These are phyloP conservation scores for Starmerella vitae DNA, from an alignment of 805 yeast species.

Conservation along the genomic window DNA sequence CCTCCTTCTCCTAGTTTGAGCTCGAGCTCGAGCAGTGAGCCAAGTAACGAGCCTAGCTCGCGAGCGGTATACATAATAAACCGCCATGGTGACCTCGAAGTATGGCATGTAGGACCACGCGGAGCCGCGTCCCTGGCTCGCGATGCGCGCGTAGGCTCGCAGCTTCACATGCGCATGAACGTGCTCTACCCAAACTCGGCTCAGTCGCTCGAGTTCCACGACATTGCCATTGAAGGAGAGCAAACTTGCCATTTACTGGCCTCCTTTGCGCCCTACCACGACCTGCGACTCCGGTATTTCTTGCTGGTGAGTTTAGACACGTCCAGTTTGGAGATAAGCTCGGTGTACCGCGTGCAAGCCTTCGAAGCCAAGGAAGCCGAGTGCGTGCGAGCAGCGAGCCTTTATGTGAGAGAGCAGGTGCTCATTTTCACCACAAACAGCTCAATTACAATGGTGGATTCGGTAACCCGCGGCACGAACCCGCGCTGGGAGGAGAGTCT, in stretches of 20 bases:
- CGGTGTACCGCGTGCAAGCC: conserved; percentile 53
- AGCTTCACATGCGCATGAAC: conserved; percentile 32
- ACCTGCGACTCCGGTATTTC: conserved; percentile 36
- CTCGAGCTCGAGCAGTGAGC: no score
- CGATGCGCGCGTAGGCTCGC: conserved; percentile 29
- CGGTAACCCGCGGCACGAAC: conserved; percentile 24
- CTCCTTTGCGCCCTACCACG: conserved; percentile 30
- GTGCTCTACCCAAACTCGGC: conserved; percentile 41
- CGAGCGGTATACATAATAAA: conserved; percentile 33
- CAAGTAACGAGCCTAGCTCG: conserved; percentile 37
- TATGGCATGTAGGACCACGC: conserved; percentile 38
- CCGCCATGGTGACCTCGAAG: conserved; percentile 33
- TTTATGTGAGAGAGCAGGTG: no score
- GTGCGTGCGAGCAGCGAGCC: no score
- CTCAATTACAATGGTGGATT: conserved; percentile 46
- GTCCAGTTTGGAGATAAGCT: conserved; percentile 34
- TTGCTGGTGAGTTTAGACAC: conserved; percentile 38
- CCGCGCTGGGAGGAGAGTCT: conserved; percentile 70
- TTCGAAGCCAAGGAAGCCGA: no score
- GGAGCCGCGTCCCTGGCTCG: conserved; percentile 32
- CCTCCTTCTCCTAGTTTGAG: no score
- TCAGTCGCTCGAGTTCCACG: conserved; percentile 43
- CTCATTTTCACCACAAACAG: no score
- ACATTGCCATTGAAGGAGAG: conserved; percentile 40
- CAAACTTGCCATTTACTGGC: conserved; percentile 40